Evolutionary conservation across 495 filamentous ascomycete genomes (phyloP), one percentile per base, ranked within the genome.

Genomic region (Lentithecium fluviatile): DNA sequence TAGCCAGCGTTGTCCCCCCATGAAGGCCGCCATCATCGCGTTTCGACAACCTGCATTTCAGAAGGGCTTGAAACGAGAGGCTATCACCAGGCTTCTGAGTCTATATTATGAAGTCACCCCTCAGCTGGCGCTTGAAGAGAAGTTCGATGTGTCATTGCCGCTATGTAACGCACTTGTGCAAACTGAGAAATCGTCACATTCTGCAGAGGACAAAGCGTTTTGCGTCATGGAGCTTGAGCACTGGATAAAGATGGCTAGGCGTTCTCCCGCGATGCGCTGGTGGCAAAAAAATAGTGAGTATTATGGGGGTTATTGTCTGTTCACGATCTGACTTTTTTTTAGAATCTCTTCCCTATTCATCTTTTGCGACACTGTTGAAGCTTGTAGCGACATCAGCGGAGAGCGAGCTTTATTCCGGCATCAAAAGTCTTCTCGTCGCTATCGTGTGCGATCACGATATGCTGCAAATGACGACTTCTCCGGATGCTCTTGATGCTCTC

Each of bases 51-150:
- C 86, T 32, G 70, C 82, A 0, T 80, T 82, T 55, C 80, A 80
- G 3, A 87, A 96, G 68, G 60, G 87, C 26, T 75, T 94, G 38
- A 88, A 94, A 62, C 83, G 87, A 59, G 91, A 96, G 73, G 85
- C 87, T 17, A 80, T 86, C 23, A 85, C 84, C 12, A 85, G 86
- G 57, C 73, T 97, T 32, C 74, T 97, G 32, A 78, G 82, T 24
- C 79, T 87, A 29, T 97, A 89, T 71, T 96, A 92, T 69, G 82
- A 91, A 65, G 80, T 90, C 2, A 76, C 91, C 23, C 91, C 94
- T 2, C 85, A 90, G 66, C 73, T 90, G 19, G 91, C 91, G 0
- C 74, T 95, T 26, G 84, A 85, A 56, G 88, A 92, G 51, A 91
- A 83, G 51, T 90, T 96, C 63, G 95, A 97, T 71, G 87, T 93